Percentiles rank a stretch among this genome's conserved stretches.
Conservation (phyloP, 306 rosid genomes). For the Rosa multiflora region DNA sequence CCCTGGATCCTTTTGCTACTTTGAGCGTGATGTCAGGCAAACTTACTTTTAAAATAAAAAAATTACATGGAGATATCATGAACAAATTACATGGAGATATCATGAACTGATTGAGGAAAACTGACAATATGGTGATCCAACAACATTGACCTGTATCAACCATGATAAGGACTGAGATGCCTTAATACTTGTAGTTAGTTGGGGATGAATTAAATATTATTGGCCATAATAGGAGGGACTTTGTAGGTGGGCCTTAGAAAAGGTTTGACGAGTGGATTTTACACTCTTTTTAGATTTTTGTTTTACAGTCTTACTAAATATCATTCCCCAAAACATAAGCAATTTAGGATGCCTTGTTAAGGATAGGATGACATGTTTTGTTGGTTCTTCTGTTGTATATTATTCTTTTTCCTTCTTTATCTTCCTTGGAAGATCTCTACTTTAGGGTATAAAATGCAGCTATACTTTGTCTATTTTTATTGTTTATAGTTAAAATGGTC, state of each 20-base stretch:
- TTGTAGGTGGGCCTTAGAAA: background rate
- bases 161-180: background rate
- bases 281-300: background rate
- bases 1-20: background rate
- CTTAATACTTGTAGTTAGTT: background rate
- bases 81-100: background rate
- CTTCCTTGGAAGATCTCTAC: background rate
- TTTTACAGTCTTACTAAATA: background rate
- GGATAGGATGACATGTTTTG: background rate
- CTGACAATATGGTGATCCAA: background rate
- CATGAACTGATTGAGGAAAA: background rate
- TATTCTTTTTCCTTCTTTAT: background rate
- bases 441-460: background rate
- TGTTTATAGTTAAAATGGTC: background rate
- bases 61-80: no score
- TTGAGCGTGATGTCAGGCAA: background rate
- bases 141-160: background rate
- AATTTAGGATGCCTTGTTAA: background rate
- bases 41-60: background rate
- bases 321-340: background rate
- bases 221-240: background rate
- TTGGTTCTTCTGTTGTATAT: background rate
- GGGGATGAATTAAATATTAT: background rate
- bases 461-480: background rate
- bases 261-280: background rate